Conservation (phyloP, 2,329 filamentous ascomycete species). For the Didymosphaeria variabile region DNA sequence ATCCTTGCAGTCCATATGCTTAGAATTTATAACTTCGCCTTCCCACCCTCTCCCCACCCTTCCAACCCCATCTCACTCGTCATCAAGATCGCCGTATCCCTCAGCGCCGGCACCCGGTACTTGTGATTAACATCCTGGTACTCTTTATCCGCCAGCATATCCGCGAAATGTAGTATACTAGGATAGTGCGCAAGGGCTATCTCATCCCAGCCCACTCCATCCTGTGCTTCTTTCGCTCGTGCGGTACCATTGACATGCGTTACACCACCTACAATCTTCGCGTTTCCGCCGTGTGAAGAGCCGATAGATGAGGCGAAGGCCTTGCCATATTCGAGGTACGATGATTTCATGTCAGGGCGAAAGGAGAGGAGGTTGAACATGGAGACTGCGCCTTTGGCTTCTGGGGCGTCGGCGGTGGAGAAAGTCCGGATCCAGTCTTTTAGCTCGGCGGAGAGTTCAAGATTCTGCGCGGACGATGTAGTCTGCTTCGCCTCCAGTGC, state of each 20-base stretch:
- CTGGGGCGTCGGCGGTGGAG: conserved; percentile 20
- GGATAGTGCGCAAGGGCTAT: conserved; percentile 72
- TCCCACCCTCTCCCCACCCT: background rate
- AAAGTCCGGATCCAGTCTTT: conserved; percentile 59
- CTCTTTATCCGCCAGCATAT: conserved; percentile 66
- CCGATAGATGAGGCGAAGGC: conserved; percentile 62
- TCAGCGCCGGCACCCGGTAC: conserved; percentile 60
- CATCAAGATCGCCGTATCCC: conserved; percentile 63
- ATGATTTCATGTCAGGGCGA: conserved; percentile 58
- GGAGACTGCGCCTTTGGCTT: conserved; percentile 59
- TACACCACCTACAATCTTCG: conserved; percentile 65
- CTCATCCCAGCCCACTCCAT: conserved; percentile 64
- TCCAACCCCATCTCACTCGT: conserved; percentile 59
- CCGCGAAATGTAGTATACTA: conserved; percentile 67
- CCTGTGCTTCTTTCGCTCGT: conserved; percentile 26
- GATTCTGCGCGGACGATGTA: conserved; percentile 55
- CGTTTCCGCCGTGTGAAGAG: conserved; percentile 62
- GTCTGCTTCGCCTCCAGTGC: conserved; percentile 40
- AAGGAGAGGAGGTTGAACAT: conserved; percentile 73
- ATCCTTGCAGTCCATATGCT: background rate
- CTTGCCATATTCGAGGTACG: conserved; percentile 67
- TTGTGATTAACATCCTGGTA: conserved; percentile 67
- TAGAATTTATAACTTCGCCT: conserved; percentile 6
- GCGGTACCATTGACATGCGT: conserved; percentile 12
- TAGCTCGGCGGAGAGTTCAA: conserved; percentile 64